phyloP scores from a whole-genome alignment of 768 basidiomycete genomes.

The Boletus rubroflammeus region DNA sequence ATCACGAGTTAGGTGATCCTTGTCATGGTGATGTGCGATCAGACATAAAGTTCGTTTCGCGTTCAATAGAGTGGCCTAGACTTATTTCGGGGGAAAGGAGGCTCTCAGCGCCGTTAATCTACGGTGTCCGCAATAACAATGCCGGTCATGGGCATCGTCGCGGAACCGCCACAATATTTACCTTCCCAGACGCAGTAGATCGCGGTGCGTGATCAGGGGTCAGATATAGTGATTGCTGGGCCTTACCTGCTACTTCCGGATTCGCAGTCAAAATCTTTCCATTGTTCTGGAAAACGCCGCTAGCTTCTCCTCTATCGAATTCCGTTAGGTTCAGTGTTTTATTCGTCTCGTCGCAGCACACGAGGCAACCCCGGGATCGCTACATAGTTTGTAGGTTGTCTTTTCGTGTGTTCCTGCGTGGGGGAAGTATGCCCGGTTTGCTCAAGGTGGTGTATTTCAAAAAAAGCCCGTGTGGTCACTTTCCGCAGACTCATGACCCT shows the following conservation, averaged over 20 bases:
- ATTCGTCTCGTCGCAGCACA: not conserved
- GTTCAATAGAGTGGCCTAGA: conserved; percentile 1
- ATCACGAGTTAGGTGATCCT: not conserved
- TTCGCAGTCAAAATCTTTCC: conserved; percentile 25
- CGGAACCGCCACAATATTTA: conserved; percentile 26
- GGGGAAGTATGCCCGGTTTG: not conserved
- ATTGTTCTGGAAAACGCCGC: conserved; percentile 23
- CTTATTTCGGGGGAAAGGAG: conserved; percentile 10
- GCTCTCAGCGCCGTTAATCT: conserved; percentile 19
- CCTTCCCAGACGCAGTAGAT: conserved; percentile 27
- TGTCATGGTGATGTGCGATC: conserved; percentile 3
- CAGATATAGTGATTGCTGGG: conserved; percentile 22
- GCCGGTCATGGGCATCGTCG: conserved; percentile 21
- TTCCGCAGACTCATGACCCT: conserved; percentile 19
- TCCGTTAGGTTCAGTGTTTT: not conserved
- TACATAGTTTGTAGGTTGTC: not conserved
- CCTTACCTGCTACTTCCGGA: conserved; percentile 26
- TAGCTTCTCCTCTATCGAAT: conserved; percentile 11
- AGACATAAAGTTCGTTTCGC: not conserved
- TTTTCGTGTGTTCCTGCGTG: not conserved
- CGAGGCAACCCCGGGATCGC: conserved; percentile 3
- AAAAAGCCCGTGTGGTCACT: not conserved
- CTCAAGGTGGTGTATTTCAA: conserved; percentile 1
- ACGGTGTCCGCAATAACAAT: conserved; percentile 19
- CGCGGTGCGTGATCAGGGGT: conserved; percentile 22